A percentile compares a stretch with the other conserved stretches of the same genome.
Evolutionary conservation across 176 grass and related monocot species (phyloP).

Genomic region (Cenchrus fungigraminus): DNA sequence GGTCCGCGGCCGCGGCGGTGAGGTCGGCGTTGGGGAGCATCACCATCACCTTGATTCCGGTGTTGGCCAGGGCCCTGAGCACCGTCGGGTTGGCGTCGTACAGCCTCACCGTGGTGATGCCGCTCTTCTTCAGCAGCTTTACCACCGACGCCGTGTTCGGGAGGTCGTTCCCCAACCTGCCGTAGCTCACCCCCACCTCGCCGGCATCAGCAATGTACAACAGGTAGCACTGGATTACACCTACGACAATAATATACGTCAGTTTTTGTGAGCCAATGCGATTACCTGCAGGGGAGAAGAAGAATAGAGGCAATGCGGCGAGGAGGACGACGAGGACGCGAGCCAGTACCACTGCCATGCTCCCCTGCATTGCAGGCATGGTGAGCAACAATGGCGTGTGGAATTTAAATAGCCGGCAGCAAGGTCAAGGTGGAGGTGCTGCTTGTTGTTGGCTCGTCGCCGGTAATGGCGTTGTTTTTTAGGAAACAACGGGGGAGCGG

Average conservation of each 20-base stretch:
- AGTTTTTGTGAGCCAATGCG: too few relatives aligned
- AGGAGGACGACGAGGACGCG: too few relatives aligned
- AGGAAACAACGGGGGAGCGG: too few relatives aligned
- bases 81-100: constrained; percentile 46
- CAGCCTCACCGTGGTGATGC: constrained; percentile 52
- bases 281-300: too few relatives aligned
- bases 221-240: too few relatives aligned
- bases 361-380: too few relatives aligned
- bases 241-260: too few relatives aligned
- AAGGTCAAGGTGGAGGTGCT: background rate
- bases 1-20: constrained; percentile 14
- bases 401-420: background rate
- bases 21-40: constrained; percentile 55
- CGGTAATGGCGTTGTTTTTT: too few relatives aligned
- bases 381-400: background rate
- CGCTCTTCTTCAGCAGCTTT: constrained; percentile 41
- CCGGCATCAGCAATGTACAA: constrained; percentile 36
- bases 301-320: too few relatives aligned
- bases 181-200: constrained; percentile 57
- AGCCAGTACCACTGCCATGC: too few relatives aligned
- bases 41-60: constrained; percentile 55
- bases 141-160: constrained; percentile 40
- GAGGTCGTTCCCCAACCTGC: constrained; percentile 51
- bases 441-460: too few relatives aligned
- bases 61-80: constrained; percentile 45